Base-by-base conservation (phyloP, 2,329 filamentous ascomycete genomes). In the Conoideocrella luteorostrata region DNA sequence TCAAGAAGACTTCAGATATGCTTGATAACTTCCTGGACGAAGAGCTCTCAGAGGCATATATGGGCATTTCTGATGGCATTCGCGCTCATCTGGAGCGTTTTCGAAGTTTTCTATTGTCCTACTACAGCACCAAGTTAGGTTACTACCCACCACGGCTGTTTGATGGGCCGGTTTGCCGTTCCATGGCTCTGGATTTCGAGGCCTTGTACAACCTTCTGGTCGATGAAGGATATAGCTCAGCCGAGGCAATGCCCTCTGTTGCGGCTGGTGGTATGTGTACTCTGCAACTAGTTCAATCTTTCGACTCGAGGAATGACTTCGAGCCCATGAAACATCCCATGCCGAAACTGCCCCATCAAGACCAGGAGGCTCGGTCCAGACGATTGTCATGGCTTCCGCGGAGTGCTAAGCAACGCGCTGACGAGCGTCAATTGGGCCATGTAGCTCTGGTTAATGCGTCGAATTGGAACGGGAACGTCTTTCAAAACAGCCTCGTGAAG, bases 31-130 rank as follows among this genome's bases (percentile, higher is more conserved):
- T 93, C 55, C 72, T 90, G 6, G 77, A 83, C 38, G 76, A 86
- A 22, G 85, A 89, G 47, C 66, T 90, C 4, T 84, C 81, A 0
- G 72, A 83, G 38, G 65, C 78, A 1, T 67, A 82, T 42, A 65
- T 88, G n/a, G 83, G 82, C 2, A 69, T 90, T 1, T 69, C 80
- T 2, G 61, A 70, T 1, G 76, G 72, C 1, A 75, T 78, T 4
- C 70, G 81, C 49, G 71, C 75, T 3, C 86, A 93, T 53, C 72
- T 91, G 1, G 80, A 88, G 48, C 76, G 77, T 2, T 91, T 91
- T 58, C 74, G 86, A 37, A 73, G 76, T 7, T 86, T 87, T 50
- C 61, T 93, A 1, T 70, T 82, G 21, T 69, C 71, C 0, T 84
- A 80, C 54, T 90, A 88, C 56, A 68, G 78, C 1, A 70, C 74